A percentile compares a stretch with the other conserved stretches of the same genome.
Evolutionary conservation across 108 stramenopile species (phyloP).

Genomic region (Chaetoceros tenuissimus): DNA sequence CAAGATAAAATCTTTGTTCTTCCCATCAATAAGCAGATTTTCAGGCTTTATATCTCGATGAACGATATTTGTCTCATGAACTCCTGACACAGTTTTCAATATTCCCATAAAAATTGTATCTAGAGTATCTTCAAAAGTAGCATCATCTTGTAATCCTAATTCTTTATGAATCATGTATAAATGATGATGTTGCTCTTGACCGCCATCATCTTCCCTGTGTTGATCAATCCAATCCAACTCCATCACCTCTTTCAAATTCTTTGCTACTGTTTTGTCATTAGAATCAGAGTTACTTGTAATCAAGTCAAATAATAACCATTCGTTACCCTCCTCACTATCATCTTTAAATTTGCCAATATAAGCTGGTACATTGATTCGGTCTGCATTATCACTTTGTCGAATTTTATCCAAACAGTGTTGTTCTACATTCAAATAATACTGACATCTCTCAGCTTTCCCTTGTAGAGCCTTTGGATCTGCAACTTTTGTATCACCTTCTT

Average conservation of each 20-base stretch:
- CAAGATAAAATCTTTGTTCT: constrained; percentile 22
- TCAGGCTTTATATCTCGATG: constrained; percentile 80
- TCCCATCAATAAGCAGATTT: constrained; percentile 41
- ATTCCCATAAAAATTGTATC: constrained; percentile 32
- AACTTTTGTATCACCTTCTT: constrained; percentile 2
- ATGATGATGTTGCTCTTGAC: constrained; percentile 28
- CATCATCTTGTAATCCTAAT: constrained; percentile 28
- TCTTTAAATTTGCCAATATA: constrained; percentile 24
- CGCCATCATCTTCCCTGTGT: constrained; percentile 12
- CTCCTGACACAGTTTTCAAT: constrained; percentile 30
- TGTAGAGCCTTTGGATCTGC: constrained; percentile 15
- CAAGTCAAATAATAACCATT: constrained; percentile 65
- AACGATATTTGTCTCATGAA: constrained; percentile 47
- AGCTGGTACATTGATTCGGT: constrained; percentile 24
- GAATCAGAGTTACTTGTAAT: constrained; percentile 6
- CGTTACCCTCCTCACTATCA: constrained; percentile 19
- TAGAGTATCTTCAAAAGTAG: constrained; percentile 43
- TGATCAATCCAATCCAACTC: constrained; percentile 31
- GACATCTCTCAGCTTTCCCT: constrained; percentile 36
- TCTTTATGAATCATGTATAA: constrained; percentile 28
- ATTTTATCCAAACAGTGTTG: constrained; percentile 36
- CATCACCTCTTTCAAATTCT: constrained; percentile 47
- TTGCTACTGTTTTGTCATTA: constrained; percentile 13
- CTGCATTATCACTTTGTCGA: constrained; percentile 27
- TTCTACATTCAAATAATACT: constrained; percentile 67